Conservation (phyloP, 345 rosid species). For the Streptanthus diversifolius region DNA sequence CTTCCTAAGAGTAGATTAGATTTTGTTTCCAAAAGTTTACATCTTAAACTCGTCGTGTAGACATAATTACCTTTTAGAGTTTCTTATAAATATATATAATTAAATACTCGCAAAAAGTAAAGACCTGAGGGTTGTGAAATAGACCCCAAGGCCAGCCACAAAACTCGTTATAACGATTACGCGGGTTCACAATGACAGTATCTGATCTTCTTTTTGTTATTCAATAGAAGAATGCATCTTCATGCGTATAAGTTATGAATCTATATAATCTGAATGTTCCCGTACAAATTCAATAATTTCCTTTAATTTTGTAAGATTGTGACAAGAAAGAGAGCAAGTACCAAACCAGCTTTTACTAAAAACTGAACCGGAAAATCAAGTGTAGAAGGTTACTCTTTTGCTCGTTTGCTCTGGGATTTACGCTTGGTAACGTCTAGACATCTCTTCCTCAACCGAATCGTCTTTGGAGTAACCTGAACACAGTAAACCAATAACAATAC, state of each 20-base stretch:
- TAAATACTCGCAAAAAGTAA: background rate
- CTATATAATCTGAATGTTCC: constrained; percentile 24
- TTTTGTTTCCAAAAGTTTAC: background rate
- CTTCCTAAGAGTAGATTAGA: background rate
- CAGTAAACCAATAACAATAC: constrained; percentile 1
- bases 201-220: constrained; percentile 11
- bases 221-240: constrained; percentile 27
- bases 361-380: background rate
- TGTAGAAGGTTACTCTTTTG: constrained; percentile 50
- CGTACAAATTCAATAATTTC: background rate
- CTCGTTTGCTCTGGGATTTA: constrained; percentile 74
- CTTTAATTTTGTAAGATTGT: constrained; percentile 14
- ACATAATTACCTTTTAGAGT: too few species aligned
- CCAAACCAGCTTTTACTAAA: constrained; percentile 6
- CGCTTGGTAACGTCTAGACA: constrained; percentile 90
- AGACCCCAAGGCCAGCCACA: background rate
- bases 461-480: constrained; percentile 85
- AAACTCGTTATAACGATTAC: constrained; percentile 5
- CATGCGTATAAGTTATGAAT: constrained; percentile 25
- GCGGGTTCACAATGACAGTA: background rate
- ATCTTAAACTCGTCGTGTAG: background rate
- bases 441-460: constrained; percentile 77
- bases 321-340: background rate
- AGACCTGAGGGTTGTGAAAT: background rate
- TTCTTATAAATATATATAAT: too few species aligned